Evolutionary conservation across 352 stramenopile species (phyloP).

Genomic region (Hyaloperonospora arabidopsidis): DNA sequence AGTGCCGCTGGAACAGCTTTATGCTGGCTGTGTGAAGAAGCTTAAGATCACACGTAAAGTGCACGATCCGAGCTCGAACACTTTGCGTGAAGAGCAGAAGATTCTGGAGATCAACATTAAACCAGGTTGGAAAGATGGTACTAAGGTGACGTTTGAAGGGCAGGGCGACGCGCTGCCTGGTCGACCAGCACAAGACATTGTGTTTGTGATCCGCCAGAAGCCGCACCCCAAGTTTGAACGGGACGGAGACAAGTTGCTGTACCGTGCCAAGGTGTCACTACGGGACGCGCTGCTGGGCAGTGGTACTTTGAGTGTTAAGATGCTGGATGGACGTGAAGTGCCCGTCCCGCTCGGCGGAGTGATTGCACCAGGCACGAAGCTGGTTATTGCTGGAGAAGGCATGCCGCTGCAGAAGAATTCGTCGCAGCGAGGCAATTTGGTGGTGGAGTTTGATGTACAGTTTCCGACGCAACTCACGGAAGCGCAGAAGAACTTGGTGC

Average conservation of each 20-base stretch:
- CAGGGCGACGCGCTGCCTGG: slow-evolving; percentile 85
- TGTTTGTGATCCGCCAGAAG: slow-evolving; percentile 92
- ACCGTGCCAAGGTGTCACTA: slow-evolving; percentile 91
- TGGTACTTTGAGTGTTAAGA: slow-evolving; percentile 87
- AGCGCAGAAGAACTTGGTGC: slow-evolving; percentile 60
- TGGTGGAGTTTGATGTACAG: slow-evolving; percentile 95
- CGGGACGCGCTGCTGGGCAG: slow-evolving; percentile 91
- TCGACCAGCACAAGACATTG: slow-evolving; percentile 90
- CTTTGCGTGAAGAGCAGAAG: slow-evolving; percentile 92
- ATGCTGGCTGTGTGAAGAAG: slow-evolving; percentile 79
- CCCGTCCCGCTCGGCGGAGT: slow-evolving; percentile 86
- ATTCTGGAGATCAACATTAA: slow-evolving; percentile 93
- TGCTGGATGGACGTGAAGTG: slow-evolving; percentile 91
- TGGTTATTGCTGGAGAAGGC: slow-evolving; percentile 90
- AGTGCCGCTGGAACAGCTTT: slow-evolving; percentile 87
- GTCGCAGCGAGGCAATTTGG: slow-evolving; percentile 86
- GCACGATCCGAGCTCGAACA: slow-evolving; percentile 56
- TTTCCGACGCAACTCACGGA: slow-evolving; percentile 89
- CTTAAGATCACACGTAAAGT: slow-evolving; percentile 94
- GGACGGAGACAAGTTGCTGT: slow-evolving; percentile 92
- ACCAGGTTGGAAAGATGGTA: slow-evolving; percentile 95
- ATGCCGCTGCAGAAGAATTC: slow-evolving; percentile 90
- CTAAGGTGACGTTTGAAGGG: slow-evolving; percentile 94
- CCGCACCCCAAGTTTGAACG: slow-evolving; percentile 89
- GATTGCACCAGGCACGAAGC: slow-evolving; percentile 87